A percentile compares a stretch with the other conserved stretches of the same genome.
These are phyloP conservation scores for Paecilomyces variotii DNA, from an alignment of 2,329 filamentous ascomycete genomes.

Conservation along the genomic window DNA sequence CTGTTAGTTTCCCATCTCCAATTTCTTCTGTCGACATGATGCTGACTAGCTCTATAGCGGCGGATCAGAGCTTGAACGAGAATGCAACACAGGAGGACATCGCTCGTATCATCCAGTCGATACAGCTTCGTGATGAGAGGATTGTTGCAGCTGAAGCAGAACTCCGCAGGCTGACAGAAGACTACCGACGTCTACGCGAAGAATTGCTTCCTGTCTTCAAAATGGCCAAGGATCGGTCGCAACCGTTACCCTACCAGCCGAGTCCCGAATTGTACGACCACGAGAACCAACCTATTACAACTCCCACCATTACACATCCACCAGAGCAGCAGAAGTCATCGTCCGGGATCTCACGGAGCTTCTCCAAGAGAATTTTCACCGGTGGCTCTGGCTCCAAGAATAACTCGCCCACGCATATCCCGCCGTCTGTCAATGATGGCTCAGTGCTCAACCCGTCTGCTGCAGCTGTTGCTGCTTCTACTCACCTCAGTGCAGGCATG, in stretches of 20 bases:
- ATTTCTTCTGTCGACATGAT: conserved; percentile 4
- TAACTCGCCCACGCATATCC: conserved; percentile 64
- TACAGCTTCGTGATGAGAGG: conserved; percentile 82
- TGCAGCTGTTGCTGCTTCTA: conserved; percentile 61
- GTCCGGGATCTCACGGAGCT: conserved; percentile 59
- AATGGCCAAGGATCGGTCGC: conserved; percentile 82
- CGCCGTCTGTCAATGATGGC: conserved; percentile 56
- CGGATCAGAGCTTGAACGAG: conserved; percentile 80
- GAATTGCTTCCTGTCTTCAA: conserved; percentile 86
- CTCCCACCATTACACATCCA: conserved; percentile 13
- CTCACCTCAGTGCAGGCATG: conserved; percentile 58
- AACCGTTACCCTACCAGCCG: conserved; percentile 63
- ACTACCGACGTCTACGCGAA: conserved; percentile 80
- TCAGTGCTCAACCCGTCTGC: conserved; percentile 58
- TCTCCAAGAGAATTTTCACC: conserved; percentile 64
- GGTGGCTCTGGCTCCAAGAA: conserved; percentile 67
- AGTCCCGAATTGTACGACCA: conserved; percentile 23
- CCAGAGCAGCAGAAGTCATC: conserved; percentile 35
- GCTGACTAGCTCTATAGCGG: conserved; percentile 49
- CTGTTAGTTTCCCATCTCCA: conserved; percentile 51
- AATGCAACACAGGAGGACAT: conserved; percentile 90
- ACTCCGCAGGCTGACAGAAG: conserved; percentile 72
- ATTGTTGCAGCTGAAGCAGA: conserved; percentile 79
- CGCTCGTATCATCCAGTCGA: conserved; percentile 78
- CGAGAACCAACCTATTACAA: conserved; percentile 8